Conservation (phyloP, 179 eudicot genomes). For the Actinidia chinensis region DNA sequence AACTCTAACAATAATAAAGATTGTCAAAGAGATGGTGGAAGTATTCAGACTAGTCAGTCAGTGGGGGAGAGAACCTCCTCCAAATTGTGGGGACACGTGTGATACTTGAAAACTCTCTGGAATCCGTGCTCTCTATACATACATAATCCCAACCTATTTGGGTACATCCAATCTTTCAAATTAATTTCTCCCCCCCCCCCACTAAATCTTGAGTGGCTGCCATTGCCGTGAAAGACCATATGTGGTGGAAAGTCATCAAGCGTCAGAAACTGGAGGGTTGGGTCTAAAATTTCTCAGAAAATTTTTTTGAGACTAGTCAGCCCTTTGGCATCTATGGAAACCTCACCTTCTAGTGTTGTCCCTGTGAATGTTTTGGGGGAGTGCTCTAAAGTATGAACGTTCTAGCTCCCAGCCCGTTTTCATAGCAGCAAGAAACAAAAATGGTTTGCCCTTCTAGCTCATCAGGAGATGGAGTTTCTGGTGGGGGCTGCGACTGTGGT, state of each 20-base stretch:
- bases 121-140: too few relatives aligned
- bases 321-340: slow-evolving; percentile 23
- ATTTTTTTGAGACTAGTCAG: too few relatives aligned
- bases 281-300: slow-evolving; percentile 81
- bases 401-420: slow-evolving; percentile 59
- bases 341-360: slow-evolving; percentile 29
- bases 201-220: slow-evolving; percentile 73
- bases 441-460: slow-evolving; percentile 57
- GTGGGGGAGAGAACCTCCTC: too few relatives aligned
- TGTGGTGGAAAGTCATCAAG: slow-evolving; percentile 20
- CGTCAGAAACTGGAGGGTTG: slow-evolving; percentile 68
- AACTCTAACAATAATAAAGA: slow-evolving; percentile 37
- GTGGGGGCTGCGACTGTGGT: slow-evolving; percentile 72
- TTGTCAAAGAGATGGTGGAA: slow-evolving; percentile 53
- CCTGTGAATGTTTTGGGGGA: too few relatives aligned
- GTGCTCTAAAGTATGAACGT: slow-evolving; percentile 50
- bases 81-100: slow-evolving; percentile 32
- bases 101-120: slow-evolving; percentile 32
- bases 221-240: slow-evolving; percentile 57
- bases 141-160: too few relatives aligned
- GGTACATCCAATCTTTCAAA: slow-evolving; percentile 24
- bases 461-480: slow-evolving; percentile 60
- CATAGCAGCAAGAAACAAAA: slow-evolving; percentile 62
- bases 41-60: slow-evolving; percentile 49
- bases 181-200: slow-evolving; percentile 28